Percentiles rank a stretch among this genome's conserved stretches.
phyloP scores from a whole-genome alignment of 2,329 filamentous ascomycete species.

The Amesomyces nigricolor region DNA sequence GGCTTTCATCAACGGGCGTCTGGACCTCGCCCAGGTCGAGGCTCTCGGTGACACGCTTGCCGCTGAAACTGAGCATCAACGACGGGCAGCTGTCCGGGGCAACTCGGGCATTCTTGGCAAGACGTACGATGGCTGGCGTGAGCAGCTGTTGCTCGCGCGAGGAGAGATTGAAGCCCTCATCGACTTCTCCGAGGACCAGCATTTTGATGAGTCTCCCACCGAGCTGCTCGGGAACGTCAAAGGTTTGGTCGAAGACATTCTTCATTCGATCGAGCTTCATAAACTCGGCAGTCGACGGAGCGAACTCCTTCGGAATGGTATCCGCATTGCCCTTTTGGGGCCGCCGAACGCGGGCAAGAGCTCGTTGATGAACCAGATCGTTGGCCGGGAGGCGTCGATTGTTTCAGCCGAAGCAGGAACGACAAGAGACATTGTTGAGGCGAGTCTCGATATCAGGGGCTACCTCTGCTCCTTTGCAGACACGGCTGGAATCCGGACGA shows the following conservation, averaged over 20 bases:
- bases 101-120: slow-evolving; percentile 63
- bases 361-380: slow-evolving; percentile 82
- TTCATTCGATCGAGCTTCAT: slow-evolving; percentile 60
- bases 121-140: slow-evolving; percentile 79
- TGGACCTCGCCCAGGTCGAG: slow-evolving; percentile 81
- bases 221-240: slow-evolving; percentile 67
- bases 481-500: slow-evolving; percentile 76
- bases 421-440: slow-evolving; percentile 89
- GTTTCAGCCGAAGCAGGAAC: slow-evolving; percentile 91
- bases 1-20: slow-evolving; percentile 78
- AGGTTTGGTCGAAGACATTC: slow-evolving; percentile 55
- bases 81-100: slow-evolving; percentile 75
- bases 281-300: slow-evolving; percentile 72
- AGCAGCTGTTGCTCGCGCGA: slow-evolving; percentile 68
- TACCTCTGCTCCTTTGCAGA: slow-evolving; percentile 93
- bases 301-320: slow-evolving; percentile 78
- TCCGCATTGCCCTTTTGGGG: slow-evolving; percentile 78
- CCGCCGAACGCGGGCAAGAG: slow-evolving; percentile 95
- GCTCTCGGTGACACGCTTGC: slow-evolving; percentile 57
- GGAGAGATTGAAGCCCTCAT: slow-evolving; percentile 94
- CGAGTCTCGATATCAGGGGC: slow-evolving; percentile 80
- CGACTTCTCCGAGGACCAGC: slow-evolving; percentile 95
- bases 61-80: slow-evolving; percentile 86
- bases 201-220: slow-evolving; percentile 82
- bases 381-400: slow-evolving; percentile 90